Base-by-base conservation (phyloP, 768 basidiomycete species). In the Hortiboletus flavorubellus region DNA sequence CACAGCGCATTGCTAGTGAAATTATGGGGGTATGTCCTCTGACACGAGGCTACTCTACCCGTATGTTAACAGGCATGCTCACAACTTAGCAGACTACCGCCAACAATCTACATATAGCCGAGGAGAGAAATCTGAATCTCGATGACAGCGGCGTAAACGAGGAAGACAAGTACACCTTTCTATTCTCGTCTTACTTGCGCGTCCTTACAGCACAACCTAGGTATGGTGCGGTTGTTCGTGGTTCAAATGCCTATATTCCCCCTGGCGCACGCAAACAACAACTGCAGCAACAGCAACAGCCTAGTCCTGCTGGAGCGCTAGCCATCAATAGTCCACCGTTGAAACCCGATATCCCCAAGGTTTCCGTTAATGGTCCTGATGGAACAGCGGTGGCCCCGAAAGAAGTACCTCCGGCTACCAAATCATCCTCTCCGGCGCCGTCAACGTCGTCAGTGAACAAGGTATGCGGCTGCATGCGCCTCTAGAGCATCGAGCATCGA, bases 161-260 rank as follows among this genome's bases (percentile, higher is more conserved):
- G 75, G 97, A 99, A 72, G 96, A 98, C 76, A 95, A 92, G 96
- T 98, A 59, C 65, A 83, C 68, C 8, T 67, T 23, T 45, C 42
- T 16, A 34, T 56, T 61, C 38, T 59, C 47, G 42, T 56, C 47
- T 50, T 48, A 46, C 54, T 44, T 54, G 41, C 35, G 53, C 55
- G 56, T 71, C 49, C 68, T 69, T 56, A 69, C 35, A 0, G 40
- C 10, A 21, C 51, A 31, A 38, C 31, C 40, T 67, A 97, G 94
- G 72, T 98, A 93, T 68, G 90, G 91, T 53, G 94, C 93, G 29
- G 97, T 98, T 31, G 86, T 90, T 47, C 89, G 97, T 53, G 80
- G 86, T 33, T 79, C 87, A 16, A 89, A 89, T 64, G 96, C 95
- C 26, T 99, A 99, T 68, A 83, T 98, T 38, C 97, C 97, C 44